A percentile compares a stretch with the other conserved stretches of the same genome.
Evolutionary conservation across 306 rosid genomes (phyloP).

Genomic region (Canavalia ensiformis): DNA sequence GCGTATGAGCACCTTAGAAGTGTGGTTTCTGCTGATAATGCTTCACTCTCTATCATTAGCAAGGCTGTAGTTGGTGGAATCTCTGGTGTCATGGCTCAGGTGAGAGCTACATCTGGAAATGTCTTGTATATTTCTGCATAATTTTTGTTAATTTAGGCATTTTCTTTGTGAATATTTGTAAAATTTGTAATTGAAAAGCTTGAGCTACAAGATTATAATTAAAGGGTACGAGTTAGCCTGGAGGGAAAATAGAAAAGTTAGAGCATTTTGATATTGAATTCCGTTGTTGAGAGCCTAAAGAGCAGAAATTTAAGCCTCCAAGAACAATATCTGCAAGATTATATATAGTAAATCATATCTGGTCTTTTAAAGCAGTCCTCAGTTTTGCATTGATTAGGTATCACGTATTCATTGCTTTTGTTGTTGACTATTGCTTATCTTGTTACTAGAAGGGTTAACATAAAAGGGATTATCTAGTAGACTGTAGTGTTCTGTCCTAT

Average conservation of each 20-base stretch:
- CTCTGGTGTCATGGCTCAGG: conserved; percentile 88
- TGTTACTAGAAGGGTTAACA: not conserved
- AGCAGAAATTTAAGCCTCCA: not conserved
- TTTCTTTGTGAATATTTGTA: conserved; percentile 1
- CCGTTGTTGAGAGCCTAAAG: not conserved
- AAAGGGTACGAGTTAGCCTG: not conserved
- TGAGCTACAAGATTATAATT: conserved; percentile 1
- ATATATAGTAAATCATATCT: not conserved
- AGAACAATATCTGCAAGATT: conserved; percentile 26
- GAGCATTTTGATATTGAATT: not conserved
- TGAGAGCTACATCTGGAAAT: conserved; percentile 46
- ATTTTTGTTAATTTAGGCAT: not conserved
- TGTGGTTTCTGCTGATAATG: conserved; percentile 51
- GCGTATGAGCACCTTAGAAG: conserved; percentile 78
- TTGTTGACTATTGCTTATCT: conserved; percentile 4
- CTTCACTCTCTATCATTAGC: conserved; percentile 58
- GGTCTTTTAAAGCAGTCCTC: not conserved
- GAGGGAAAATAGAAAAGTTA: not conserved
- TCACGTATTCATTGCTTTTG: not conserved
- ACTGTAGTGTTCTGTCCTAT: not conserved
- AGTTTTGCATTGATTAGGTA: not conserved
- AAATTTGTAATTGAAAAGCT: conserved; percentile 19
- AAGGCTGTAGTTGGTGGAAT: conserved; percentile 81
- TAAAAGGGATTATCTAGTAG: not conserved
- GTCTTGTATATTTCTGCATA: conserved; percentile 16